These are phyloP conservation scores for Rubus parviflorus DNA, from an alignment of 306 rosid genomes.

Conservation along the genomic window DNA sequence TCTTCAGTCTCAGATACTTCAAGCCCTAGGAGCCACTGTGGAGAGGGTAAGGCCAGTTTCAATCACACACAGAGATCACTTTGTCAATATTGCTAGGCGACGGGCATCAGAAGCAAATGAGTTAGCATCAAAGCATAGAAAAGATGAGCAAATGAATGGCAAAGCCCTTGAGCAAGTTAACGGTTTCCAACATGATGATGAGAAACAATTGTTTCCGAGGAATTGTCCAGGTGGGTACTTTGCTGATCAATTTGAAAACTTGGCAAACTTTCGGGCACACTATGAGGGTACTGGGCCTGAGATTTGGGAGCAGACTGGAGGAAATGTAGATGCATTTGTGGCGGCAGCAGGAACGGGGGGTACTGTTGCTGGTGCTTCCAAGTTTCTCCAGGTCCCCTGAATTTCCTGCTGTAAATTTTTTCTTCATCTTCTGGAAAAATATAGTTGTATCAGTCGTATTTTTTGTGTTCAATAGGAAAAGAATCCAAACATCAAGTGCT, in stretches of 20 bases:
- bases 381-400: constrained; percentile 48
- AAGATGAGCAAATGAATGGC: constrained; percentile 33
- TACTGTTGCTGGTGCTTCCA: constrained; percentile 85
- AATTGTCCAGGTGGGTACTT: constrained; percentile 78
- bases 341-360: constrained; percentile 98
- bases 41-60: constrained; percentile 96
- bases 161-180: constrained; percentile 29
- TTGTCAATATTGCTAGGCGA: constrained; percentile 78
- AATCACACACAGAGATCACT: constrained; percentile 85
- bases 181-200: constrained; percentile 40
- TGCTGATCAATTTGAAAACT: constrained; percentile 93
- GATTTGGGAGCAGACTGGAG: constrained; percentile 83
- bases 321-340: constrained; percentile 72
- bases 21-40: constrained; percentile 83
- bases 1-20: constrained; percentile 76
- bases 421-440: constrained; percentile 10
- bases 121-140: constrained; percentile 38
- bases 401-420: constrained; percentile 8
- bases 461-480: constrained; percentile 57
- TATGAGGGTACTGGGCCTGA: constrained; percentile 91
- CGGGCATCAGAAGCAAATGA: constrained; percentile 80
- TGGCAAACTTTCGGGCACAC: constrained; percentile 86
- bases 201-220: constrained; percentile 27
- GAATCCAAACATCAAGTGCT: constrained; percentile 71
- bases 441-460: constrained; percentile 13